These are phyloP conservation scores for Mycosarcoma mackinlayi DNA, from an alignment of 1,284 basidiomycete species.

Conservation along the genomic window DNA sequence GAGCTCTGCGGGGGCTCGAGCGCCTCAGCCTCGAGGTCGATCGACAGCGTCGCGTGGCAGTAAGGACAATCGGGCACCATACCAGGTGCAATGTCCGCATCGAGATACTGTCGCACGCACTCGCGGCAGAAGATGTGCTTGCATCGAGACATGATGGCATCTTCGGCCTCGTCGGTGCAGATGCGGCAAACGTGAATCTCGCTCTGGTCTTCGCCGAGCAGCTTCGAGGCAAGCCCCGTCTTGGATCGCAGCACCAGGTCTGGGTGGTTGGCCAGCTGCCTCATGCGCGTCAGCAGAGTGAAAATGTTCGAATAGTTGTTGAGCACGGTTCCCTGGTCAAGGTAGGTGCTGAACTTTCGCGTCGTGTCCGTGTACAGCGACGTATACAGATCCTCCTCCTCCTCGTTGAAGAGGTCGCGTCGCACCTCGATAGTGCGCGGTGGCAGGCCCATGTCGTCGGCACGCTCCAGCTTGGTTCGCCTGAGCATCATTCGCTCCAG, in stretches of 20 bases:
- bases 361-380: slow-evolving; percentile 93
- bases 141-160: slow-evolving; percentile 89
- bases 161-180: slow-evolving; percentile 97
- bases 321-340: slow-evolving; percentile 84
- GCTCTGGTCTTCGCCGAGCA: slow-evolving; percentile 57
- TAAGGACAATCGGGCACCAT: slow-evolving; percentile 85
- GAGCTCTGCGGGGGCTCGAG: slow-evolving; percentile 79
- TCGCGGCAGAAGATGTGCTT: slow-evolving; percentile 85
- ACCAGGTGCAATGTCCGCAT: slow-evolving; percentile 75
- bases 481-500: slow-evolving; percentile 97
- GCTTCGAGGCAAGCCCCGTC: slow-evolving; percentile 68
- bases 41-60: slow-evolving; percentile 90
- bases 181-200: slow-evolving; percentile 77
- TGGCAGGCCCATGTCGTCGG: slow-evolving; percentile 96
- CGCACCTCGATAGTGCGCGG: slow-evolving; percentile 90
- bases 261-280: slow-evolving; percentile 72
- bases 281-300: slow-evolving; percentile 66
- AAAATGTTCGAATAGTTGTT: slow-evolving; percentile 71
- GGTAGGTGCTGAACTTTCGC: slow-evolving; percentile 88
- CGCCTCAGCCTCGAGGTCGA: slow-evolving; percentile 92
- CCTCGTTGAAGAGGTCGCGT: slow-evolving; percentile 91
- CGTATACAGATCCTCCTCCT: slow-evolving; percentile 94
- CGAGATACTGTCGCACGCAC: slow-evolving; percentile 92
- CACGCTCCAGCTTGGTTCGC: slow-evolving; percentile 80
- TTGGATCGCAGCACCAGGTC: slow-evolving; percentile 93